These are phyloP conservation scores for Phytophthora litchii DNA, from an alignment of 352 stramenopile genomes.

Conservation along the genomic window DNA sequence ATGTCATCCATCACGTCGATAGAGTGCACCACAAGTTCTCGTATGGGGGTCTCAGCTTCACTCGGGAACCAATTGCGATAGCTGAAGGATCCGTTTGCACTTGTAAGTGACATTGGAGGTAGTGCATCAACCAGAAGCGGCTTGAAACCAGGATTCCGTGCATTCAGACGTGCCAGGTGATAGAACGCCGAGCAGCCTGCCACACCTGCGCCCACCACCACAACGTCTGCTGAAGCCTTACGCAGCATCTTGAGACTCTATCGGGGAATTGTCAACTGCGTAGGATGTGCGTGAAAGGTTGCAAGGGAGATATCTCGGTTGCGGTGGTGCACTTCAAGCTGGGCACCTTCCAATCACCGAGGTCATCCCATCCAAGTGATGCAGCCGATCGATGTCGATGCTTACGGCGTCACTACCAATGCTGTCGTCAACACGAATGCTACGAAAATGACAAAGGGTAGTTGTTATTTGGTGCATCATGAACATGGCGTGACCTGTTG, in stretches of 20 bases:
- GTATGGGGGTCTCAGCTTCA: constrained; percentile 65
- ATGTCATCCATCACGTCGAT: constrained; percentile 82
- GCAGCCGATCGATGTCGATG: constrained; percentile 1
- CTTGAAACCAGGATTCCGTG: constrained; percentile 62
- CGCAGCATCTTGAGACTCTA: constrained; percentile 36
- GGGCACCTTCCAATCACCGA: constrained; percentile 19
- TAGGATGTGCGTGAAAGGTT: constrained; percentile 28
- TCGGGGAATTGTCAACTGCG: constrained; percentile 24
- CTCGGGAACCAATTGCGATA: constrained; percentile 88
- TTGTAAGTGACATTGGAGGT: constrained; percentile 72
- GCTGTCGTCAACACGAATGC: constrained; percentile 14
- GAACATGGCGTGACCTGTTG: constrained; percentile 16
- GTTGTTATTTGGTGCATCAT: constrained; percentile 23
- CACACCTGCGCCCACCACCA: constrained; percentile 75
- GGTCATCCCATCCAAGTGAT: constrained; percentile 19
- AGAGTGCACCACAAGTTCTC: constrained; percentile 70
- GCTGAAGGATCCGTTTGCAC: constrained; percentile 80
- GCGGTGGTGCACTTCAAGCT: constrained; percentile 28
- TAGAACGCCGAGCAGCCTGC: constrained; percentile 84
- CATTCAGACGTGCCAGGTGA: constrained; percentile 72
- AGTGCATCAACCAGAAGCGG: constrained; percentile 74
- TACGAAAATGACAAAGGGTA: constrained; percentile 26
- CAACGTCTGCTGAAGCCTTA: constrained; percentile 64
- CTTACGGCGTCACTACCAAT: constrained; percentile 12
- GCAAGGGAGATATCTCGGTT: constrained; percentile 8